These are phyloP conservation scores for Guadua angustifolia DNA, from an alignment of 176 grass and related monocot genomes.

Conservation along the genomic window DNA sequence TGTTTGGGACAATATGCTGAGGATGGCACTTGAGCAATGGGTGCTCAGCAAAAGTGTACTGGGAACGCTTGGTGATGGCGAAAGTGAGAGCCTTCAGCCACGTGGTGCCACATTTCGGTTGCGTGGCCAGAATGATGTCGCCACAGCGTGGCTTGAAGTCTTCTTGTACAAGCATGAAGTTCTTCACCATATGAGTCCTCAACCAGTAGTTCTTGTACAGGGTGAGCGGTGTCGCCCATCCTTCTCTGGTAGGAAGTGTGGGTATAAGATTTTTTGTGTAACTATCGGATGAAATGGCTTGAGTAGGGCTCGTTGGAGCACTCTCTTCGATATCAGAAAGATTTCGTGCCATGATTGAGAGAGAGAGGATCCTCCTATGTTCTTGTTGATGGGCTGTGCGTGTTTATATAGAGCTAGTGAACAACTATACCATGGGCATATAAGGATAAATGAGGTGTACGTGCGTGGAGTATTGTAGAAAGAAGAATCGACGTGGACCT, in stretches of 20 bases:
- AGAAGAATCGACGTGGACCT: too few relatives aligned
- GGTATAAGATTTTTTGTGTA: too few relatives aligned
- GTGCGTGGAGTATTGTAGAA: too few relatives aligned
- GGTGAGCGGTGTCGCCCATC: neutral
- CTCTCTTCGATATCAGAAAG: too few relatives aligned
- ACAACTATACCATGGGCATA: too few relatives aligned
- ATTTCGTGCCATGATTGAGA: too few relatives aligned
- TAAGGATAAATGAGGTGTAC: too few relatives aligned
- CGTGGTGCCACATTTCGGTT: slow-evolving; percentile 24
- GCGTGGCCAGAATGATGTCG: slow-evolving; percentile 15
- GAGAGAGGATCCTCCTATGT: too few relatives aligned
- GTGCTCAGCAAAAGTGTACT: neutral
- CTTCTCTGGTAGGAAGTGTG: neutral
- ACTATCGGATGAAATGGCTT: too few relatives aligned
- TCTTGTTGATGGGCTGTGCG: too few relatives aligned
- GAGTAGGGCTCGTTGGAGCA: too few relatives aligned
- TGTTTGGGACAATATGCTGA: neutral
- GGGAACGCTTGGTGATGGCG: neutral
- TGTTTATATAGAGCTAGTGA: too few relatives aligned
- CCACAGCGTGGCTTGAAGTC: neutral
- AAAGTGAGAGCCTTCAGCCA: slow-evolving; percentile 44
- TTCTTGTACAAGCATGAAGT: neutral
- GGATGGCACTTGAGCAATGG: neutral
- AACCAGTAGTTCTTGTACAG: slow-evolving; percentile 22
- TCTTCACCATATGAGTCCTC: neutral